Conservation (phyloP, 306 rosid genomes). For the Abrus pulchellus region DNA sequence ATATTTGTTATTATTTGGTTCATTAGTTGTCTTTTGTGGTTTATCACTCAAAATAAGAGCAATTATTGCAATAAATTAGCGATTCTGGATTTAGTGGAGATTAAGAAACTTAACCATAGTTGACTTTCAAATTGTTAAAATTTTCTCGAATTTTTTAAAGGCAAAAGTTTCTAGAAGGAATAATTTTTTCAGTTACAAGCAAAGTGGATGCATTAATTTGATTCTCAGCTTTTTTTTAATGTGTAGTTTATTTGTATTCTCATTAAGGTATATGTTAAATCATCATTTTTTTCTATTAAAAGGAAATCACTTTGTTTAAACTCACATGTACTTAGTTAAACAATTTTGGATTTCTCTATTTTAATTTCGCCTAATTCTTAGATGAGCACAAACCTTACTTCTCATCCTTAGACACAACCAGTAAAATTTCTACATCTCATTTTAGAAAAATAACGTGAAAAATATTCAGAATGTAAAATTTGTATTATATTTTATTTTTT, state of each 20-base stretch:
- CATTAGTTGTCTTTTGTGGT: slow-evolving; percentile 38
- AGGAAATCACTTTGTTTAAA: too few relatives aligned
- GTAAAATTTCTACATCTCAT: too few relatives aligned
- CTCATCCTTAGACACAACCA: too few relatives aligned
- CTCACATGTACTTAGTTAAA: too few relatives aligned
- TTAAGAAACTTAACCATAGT: slow-evolving; percentile 35
- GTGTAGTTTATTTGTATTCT: background rate
- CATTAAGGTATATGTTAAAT: too few relatives aligned
- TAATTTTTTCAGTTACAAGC: background rate
- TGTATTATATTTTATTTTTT: too few relatives aligned
- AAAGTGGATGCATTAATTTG: slow-evolving; percentile 17
- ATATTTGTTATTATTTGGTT: slow-evolving; percentile 2
- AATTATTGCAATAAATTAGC: slow-evolving; percentile 37
- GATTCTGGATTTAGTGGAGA: slow-evolving; percentile 8
- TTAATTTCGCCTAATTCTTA: too few relatives aligned
- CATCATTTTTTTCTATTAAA: too few relatives aligned
- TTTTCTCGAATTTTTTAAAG: background rate
- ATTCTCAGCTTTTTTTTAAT: background rate
- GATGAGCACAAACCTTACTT: too few relatives aligned
- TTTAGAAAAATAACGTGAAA: too few relatives aligned
- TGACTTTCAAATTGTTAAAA: slow-evolving; percentile 27
- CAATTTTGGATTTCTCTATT: too few relatives aligned
- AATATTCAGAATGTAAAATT: too few relatives aligned
- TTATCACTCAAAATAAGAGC: background rate
- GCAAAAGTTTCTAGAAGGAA: slow-evolving; percentile 38